Base-by-base conservation (phyloP, 2,329 filamentous ascomycete species). In the Coniella vitis region DNA sequence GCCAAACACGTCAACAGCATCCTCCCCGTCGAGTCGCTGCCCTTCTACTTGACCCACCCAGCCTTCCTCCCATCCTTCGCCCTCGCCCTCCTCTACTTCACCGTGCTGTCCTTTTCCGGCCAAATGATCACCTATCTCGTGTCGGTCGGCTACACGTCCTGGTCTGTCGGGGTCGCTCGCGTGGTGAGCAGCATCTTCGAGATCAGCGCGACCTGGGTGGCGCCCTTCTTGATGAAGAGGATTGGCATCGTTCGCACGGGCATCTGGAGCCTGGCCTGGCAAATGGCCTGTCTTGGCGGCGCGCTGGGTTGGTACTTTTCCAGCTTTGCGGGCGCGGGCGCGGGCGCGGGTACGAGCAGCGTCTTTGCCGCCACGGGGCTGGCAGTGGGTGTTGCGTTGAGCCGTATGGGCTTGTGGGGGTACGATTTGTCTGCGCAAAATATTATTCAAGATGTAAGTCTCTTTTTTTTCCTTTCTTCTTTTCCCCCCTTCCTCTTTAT, bases 181-280 rank as follows among this genome's bases (percentile, higher is more conserved):
- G 75, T 75, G 0, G 54, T 72, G 4, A 74, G 75, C 25, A 74
- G 76, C 1, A 48, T 71, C 3, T 72, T 80, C 43, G 83, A 86
- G 59, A 63, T 86, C 3, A 67, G 68, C 7, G 80, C 82, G 0
- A 86, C 83, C 0, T 83, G 77, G 71, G 60, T 75, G 0, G 78
- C 75, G 0, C 82, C 82, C 0, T 64, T 67, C 47, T 60, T 83
- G 13, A 81, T 81, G 70, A 57, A 56, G 2, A 65, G 63, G 35
- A 74, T 84, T 35, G 79, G 81, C 0, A 66, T 74, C 1, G 69
- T 87, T 7, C 69, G 86, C n/a, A 73, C 76, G 0, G 86, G 85
- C 0, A 70, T 89, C 3, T 90, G 86, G 86, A 81, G 79, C 54
- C 60, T 84, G 9, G 81, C 75, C 48, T 86, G 81, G 77, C 84